These are phyloP conservation scores for Pseudogymnoascus sp. DNA, from an alignment of 2,329 filamentous ascomycete species.

Conservation along the genomic window DNA sequence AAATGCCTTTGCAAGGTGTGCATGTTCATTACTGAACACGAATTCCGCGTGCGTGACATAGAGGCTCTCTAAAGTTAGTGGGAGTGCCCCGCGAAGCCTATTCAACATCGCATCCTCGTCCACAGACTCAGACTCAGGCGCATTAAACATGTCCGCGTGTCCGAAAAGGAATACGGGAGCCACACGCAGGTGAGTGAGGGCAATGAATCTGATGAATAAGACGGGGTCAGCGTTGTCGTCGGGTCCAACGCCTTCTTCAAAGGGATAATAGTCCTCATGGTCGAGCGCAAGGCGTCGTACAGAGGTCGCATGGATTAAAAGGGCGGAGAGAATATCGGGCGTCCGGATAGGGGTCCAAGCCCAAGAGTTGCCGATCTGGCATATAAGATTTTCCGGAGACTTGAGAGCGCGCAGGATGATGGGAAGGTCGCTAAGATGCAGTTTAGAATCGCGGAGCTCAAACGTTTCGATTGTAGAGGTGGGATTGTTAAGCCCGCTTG, in stretches of 20 bases:
- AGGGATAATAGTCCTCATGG: background rate
- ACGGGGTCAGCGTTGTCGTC: background rate
- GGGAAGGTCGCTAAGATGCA: background rate
- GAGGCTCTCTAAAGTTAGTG: background rate
- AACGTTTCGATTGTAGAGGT: background rate
- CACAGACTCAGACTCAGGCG: background rate
- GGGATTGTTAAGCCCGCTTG: background rate
- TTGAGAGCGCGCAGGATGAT: background rate
- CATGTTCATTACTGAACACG: background rate
- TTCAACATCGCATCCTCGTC: background rate
- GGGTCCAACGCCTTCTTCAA: too few species aligned
- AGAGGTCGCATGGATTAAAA: background rate
- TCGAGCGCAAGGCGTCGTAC: background rate
- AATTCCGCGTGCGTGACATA: background rate
- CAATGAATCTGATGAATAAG: background rate
- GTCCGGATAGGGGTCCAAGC: background rate
- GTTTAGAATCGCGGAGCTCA: background rate
- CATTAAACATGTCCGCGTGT: background rate
- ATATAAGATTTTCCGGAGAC: background rate
- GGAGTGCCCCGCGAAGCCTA: background rate
- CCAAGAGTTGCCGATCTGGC: background rate
- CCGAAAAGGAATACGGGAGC: background rate
- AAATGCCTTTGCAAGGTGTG: background rate
- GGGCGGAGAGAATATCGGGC: background rate
- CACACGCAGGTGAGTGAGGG: background rate